Percentiles rank a stretch among this genome's conserved stretches.
Evolutionary conservation across 805 yeast species (phyloP).

Genomic region (Saturnispora halmiae): DNA sequence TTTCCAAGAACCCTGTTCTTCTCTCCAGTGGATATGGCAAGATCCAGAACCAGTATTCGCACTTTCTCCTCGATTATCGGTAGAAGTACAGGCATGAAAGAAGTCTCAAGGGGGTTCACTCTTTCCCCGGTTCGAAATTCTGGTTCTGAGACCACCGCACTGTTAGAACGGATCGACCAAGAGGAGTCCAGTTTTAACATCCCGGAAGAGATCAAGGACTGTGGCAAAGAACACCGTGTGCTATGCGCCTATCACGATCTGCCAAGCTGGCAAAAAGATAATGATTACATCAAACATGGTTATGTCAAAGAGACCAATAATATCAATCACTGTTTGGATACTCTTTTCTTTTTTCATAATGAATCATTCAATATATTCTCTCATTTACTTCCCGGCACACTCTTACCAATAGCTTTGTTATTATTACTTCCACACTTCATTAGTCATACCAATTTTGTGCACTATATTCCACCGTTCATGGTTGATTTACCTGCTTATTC

Average conservation of each 20-base stretch:
- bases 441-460: slow-evolving; percentile 15
- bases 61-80: neutral
- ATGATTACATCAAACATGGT: slow-evolving; percentile 41
- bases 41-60: slow-evolving; percentile 2
- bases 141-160: slow-evolving; percentile 5
- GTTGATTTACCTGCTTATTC: slow-evolving; percentile 23
- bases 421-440: slow-evolving; percentile 20
- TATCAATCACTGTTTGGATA: slow-evolving; percentile 30
- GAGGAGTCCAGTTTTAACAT: neutral
- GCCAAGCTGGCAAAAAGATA: slow-evolving; percentile 50
- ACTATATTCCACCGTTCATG: slow-evolving; percentile 19
- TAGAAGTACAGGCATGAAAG: no score
- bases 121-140: slow-evolving; percentile 5
- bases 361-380: slow-evolving; percentile 46
- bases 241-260: slow-evolving; percentile 34
- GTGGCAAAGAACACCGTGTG: slow-evolving; percentile 7
- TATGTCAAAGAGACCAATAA: slow-evolving; percentile 42
- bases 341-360: slow-evolving; percentile 41
- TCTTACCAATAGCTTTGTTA: slow-evolving; percentile 20
- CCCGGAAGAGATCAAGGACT: no score
- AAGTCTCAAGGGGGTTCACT: neutral
- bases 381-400: slow-evolving; percentile 40
- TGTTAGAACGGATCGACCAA: neutral
- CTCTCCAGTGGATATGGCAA: neutral
- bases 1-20: no score